phyloP scores from a whole-genome alignment of 2,329 filamentous ascomycete genomes.

The Fusarium torulosum region DNA sequence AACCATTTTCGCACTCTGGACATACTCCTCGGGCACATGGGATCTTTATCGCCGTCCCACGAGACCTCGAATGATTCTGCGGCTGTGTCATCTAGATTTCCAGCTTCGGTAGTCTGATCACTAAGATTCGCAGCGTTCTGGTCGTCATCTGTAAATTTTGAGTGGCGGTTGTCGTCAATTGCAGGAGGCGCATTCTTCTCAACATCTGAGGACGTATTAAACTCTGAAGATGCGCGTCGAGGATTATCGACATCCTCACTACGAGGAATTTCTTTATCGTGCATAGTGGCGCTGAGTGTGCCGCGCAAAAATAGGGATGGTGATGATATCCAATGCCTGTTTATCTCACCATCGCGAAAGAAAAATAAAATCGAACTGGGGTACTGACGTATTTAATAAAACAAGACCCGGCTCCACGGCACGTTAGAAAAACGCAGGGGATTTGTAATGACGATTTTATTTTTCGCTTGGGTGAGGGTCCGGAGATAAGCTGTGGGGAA shows the following conservation, averaged over 20 bases:
- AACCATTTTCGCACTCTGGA: slow-evolving; percentile 27
- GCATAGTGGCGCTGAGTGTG: not conserved
- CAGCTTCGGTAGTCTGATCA: slow-evolving; percentile 27
- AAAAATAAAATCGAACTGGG: not conserved
- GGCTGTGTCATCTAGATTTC: not conserved
- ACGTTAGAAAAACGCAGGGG: not conserved
- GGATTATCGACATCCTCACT: not conserved
- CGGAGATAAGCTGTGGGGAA: slow-evolving; percentile 30
- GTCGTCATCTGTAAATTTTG: not conserved
- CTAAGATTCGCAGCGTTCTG: slow-evolving; percentile 13
- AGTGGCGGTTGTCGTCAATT: not conserved
- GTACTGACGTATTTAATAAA: slow-evolving; percentile 14
- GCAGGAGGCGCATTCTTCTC: slow-evolving; percentile 5
- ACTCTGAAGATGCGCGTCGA: not conserved
- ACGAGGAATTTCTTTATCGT: not conserved
- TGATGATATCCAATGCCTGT: not conserved
- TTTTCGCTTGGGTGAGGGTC: not conserved
- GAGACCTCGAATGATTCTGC: slow-evolving; percentile 4
- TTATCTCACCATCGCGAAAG: not conserved
- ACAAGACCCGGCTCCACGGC: slow-evolving; percentile 13
- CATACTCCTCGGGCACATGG: slow-evolving; percentile 29
- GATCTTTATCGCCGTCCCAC: slow-evolving; percentile 35
- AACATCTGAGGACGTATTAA: not conserved
- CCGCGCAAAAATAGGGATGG: not conserved
- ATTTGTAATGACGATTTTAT: slow-evolving; percentile 30